These are phyloP conservation scores for Coemansia sp. DNA, from an alignment of 192 early-diverging fungal genomes.

Conservation along the genomic window DNA sequence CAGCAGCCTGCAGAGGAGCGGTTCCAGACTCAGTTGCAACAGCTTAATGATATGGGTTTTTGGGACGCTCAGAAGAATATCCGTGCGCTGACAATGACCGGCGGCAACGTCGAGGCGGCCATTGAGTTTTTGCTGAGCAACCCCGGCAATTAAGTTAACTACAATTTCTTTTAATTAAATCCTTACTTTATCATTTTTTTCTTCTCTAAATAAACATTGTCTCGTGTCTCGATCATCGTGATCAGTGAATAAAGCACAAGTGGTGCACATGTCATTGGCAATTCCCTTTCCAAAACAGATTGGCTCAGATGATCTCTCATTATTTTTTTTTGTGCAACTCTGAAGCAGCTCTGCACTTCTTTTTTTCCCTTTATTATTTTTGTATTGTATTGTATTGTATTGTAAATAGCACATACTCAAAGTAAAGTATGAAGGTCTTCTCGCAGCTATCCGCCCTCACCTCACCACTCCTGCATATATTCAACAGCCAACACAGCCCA, in stretches of 20 bases:
- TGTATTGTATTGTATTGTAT: background rate
- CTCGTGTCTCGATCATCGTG: too few relatives aligned
- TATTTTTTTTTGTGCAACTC: too few relatives aligned
- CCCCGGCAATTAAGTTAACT: constrained; percentile 9
- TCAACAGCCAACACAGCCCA: background rate
- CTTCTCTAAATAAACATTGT: background rate
- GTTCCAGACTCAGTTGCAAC: constrained; percentile 76
- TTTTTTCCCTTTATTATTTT: constrained; percentile 2
- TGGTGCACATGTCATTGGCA: too few relatives aligned
- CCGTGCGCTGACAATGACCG: constrained; percentile 74
- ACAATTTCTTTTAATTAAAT: background rate
- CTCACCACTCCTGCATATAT: too few relatives aligned
- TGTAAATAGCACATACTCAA: too few relatives aligned
- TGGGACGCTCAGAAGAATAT: constrained; percentile 88
- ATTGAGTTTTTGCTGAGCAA: constrained; percentile 72
- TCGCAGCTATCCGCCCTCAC: too few relatives aligned
- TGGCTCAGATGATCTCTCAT: too few relatives aligned
- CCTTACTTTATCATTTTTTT: constrained; percentile 1
- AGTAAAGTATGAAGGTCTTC: too few relatives aligned
- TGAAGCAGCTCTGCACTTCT: too few relatives aligned
- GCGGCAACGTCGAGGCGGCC: constrained; percentile 93
- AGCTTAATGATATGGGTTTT: constrained; percentile 96
- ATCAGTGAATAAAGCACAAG: too few relatives aligned
- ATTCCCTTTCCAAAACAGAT: too few relatives aligned
- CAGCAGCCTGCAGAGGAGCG: constrained; percentile 56